phyloP scores from a whole-genome alignment of 495 filamentous ascomycete genomes.

The Tetracladium setigerum region DNA sequence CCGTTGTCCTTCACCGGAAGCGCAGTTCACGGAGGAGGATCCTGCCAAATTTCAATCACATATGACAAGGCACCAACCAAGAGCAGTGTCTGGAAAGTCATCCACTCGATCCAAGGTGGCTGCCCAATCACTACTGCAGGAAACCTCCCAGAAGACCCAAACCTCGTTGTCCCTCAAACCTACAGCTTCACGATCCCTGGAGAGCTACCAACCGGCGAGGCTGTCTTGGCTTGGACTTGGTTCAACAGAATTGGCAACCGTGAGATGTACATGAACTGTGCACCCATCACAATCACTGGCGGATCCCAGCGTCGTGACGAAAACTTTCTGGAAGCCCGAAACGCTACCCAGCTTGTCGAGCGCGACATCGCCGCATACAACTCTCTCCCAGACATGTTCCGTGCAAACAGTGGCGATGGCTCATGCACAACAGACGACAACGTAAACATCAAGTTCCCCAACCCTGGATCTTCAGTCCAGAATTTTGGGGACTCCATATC shows the following conservation, averaged over 20 bases:
- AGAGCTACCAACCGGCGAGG: slow-evolving; percentile 49
- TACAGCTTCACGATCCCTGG: slow-evolving; percentile 53
- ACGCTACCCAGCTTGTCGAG: slow-evolving; percentile 9
- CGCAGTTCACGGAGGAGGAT: slow-evolving; percentile 79
- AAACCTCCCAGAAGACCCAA: slow-evolving; percentile 27
- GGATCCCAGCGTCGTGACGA: slow-evolving; percentile 31
- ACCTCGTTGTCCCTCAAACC: slow-evolving; percentile 20
- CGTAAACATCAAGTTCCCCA: slow-evolving; percentile 44
- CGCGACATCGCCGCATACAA: slow-evolving; percentile 36
- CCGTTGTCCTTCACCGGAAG: slow-evolving; percentile 45
- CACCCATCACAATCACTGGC: slow-evolving; percentile 56
- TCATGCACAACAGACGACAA: slow-evolving; percentile 41
- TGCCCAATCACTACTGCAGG: slow-evolving; percentile 53
- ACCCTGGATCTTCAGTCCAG: slow-evolving; percentile 48
- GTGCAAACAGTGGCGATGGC: slow-evolving; percentile 58
- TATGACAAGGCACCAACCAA: slow-evolving; percentile 56
- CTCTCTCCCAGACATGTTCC: slow-evolving; percentile 70
- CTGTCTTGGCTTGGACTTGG: slow-evolving; percentile 79
- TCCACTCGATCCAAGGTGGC: slow-evolving; percentile 74
- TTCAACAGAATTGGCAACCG: slow-evolving; percentile 75
- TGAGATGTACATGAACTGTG: slow-evolving; percentile 97
- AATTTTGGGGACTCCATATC: slow-evolving; percentile 18
- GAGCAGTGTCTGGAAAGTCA: slow-evolving; percentile 63
- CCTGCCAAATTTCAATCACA: slow-evolving; percentile 78
- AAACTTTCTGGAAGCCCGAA: slow-evolving; percentile 13